Evolutionary conservation across 371 early-diverging fungal species (phyloP), one percentile per base, ranked within the genome.

Genomic region (Mucor ambiguus): DNA sequence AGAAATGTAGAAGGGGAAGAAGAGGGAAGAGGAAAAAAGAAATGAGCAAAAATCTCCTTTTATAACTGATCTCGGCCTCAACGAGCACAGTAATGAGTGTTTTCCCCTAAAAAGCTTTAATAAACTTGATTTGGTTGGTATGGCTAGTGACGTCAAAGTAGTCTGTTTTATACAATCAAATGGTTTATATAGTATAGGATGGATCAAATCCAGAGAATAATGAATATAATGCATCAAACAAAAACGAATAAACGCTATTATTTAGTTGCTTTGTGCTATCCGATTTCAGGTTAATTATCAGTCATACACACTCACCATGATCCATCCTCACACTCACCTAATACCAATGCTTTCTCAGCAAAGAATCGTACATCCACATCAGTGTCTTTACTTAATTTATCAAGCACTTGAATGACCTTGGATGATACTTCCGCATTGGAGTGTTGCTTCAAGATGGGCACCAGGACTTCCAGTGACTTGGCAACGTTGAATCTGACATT

Each of bases 401-500:
- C 75, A 33, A 99, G 86, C 10, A 90, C 86, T 11, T 96, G 93
- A 61, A 89, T 85, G 64, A 98, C 85, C 52, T 89, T 82, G 26
- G 82, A 81, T n/a, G 87, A 83, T 44, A 90, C 77, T 9, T 75
- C 68, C 9, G 72, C 82, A 1, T 91, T 85, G 37, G 90, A 88
- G 64, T 83, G 81, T 60, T 82, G 80, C 55, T 84, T 85, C 55
- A 97, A 83, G 18, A 94, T 84, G n/a, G 92, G 93, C 30, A 90
- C 85, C 72, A 99, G 72, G 6, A 88, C 87, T 76, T 95, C 95
- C 72, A 96, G 81, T 56, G 93, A 89, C 75, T 99, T 99, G 61
- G 97, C 97, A 4, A 96, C 97, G 74, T 99, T 99, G 88, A 99
- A 99, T 57, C 99, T 92, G 70, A 99, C 97, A 78, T 99, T 99